Base-by-base conservation (phyloP, 768 basidiomycete genomes). In the Tephrocybe sp. region DNA sequence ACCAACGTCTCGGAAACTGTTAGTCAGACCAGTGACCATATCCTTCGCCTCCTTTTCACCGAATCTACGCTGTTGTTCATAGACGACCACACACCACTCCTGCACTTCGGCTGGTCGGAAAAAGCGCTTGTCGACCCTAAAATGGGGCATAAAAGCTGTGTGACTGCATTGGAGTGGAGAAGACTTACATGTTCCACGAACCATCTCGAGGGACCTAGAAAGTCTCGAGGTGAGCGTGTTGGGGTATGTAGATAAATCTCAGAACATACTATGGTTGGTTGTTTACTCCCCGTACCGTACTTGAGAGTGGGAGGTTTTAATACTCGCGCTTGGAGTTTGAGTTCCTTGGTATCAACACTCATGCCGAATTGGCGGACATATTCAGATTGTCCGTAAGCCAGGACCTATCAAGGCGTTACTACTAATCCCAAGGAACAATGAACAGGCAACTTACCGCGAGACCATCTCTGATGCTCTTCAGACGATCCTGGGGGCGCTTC, bases 351-450 rank as follows among this genome's bases (percentile, higher is more conserved):
- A 41, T 81, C 71, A 16, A 92, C 83, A 2, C 69, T 54, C 77
- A 92, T 80, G 7, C 87, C 87, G 54, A 91, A 91, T 61, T 83
- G 75, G 34, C 78, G 75, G 27, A 91, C 79, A 54, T 87, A 89
- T 64, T 89, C 81, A 0, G 86, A 88, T 63, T 86, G 82, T 0
- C 85, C 84, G 55, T 89, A 89, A 22, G 77, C 74, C 48, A 87
- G 69, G 31, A 84, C 77, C 82, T 84, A 9, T 18, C 43, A 38
- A 34, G 47, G 49, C 38, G 36, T 30, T 13, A 43, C 22, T 19
- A 16, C 15, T 3, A 50, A 16, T 22, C 26, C 9, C 37, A 44
- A 18, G 16, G 11, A 24, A 50, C 15, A 24, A 26, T 22, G 18
- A 28, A 25, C 36, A 13, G 5, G 6, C 9, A 18, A 55, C 62